These are phyloP conservation scores for Dendrobium huoshanense DNA, from an alignment of 106 monocot genomes.

Conservation along the genomic window DNA sequence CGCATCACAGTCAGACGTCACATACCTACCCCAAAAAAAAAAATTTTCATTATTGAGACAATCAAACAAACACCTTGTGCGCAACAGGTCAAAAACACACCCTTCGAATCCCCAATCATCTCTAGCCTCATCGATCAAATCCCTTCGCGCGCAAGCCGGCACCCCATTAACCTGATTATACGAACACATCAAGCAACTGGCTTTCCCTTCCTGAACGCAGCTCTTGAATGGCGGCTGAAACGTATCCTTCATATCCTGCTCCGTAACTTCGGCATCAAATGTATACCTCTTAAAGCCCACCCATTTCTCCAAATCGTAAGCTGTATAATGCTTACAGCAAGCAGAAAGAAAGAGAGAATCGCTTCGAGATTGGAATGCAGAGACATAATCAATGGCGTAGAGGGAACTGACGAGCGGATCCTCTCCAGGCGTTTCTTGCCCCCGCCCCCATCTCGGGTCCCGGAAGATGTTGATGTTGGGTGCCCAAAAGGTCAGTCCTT, in stretches of 20 bases:
- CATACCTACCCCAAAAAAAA: constrained; percentile 35
- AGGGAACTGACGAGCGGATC: constrained; percentile 49
- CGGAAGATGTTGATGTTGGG: constrained; percentile 93
- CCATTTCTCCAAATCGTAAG: constrained; percentile 95
- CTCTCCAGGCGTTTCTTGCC: constrained; percentile 96
- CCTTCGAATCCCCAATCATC: constrained; percentile 80
- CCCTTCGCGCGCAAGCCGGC: constrained; percentile 58
- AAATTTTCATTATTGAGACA: too few species aligned
- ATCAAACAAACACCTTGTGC: too few species aligned
- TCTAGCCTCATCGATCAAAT: constrained; percentile 45
- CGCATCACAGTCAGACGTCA: constrained; percentile 92
- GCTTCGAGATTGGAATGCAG: constrained; percentile 39
- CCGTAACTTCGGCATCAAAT: constrained; percentile 76
- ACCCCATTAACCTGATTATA: constrained; percentile 90
- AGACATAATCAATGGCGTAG: constrained; percentile 66
- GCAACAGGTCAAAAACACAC: constrained; percentile 22
- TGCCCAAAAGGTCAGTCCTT: constrained; percentile 78
- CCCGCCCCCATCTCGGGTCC: constrained; percentile 90
- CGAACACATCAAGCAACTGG: constrained; percentile 88
- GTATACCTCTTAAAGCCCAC: constrained; percentile 51
- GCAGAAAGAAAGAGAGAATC: constrained; percentile 65
- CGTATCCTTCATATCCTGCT: constrained; percentile 91
- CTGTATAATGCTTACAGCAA: constrained; percentile 97
- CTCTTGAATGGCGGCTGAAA: constrained; percentile 75
- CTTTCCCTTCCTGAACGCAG: constrained; percentile 66